Conservation (phyloP, 2,329 filamentous ascomycete species). For the Elsinoe ampelina region DNA sequence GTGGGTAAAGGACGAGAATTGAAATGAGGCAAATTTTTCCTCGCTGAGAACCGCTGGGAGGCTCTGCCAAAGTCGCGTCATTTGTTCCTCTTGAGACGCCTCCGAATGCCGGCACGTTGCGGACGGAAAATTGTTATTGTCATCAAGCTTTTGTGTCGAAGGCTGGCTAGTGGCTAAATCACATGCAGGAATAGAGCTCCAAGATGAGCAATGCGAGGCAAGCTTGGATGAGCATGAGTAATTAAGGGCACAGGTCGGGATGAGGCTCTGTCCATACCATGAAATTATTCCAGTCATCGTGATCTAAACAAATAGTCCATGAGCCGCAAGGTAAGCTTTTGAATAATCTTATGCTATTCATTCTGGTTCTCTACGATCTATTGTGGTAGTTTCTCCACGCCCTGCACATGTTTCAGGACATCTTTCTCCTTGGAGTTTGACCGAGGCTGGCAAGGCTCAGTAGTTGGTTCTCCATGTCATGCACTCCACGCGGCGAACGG, state of each 20-base stretch:
- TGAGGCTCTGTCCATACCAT: neutral
- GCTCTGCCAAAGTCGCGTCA: conserved; percentile 1
- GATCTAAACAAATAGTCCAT: no score
- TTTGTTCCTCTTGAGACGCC: neutral
- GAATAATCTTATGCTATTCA: no score
- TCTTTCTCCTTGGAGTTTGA: neutral
- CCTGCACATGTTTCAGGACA: no score
- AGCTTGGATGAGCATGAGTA: neutral
- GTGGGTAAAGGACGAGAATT: neutral
- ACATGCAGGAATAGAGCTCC: neutral
- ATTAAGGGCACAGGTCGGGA: neutral
- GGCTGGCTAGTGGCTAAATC: neutral
- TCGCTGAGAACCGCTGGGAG: no score
- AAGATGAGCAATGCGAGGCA: neutral
- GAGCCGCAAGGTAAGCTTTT: no score
- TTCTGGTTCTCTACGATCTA: no score
- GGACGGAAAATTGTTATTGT: neutral
- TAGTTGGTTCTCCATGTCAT: neutral
- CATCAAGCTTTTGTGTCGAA: neutral
- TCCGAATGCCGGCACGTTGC: neutral
- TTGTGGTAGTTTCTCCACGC: no score
- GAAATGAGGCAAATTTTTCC: neutral
- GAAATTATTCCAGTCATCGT: no score
- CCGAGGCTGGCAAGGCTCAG: neutral
- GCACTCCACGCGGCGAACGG: neutral